Percentiles rank a stretch among this genome's conserved stretches.
These are phyloP conservation scores for Dothideomycetes sp. DNA, from an alignment of 2,329 filamentous ascomycete species.

Conservation along the genomic window DNA sequence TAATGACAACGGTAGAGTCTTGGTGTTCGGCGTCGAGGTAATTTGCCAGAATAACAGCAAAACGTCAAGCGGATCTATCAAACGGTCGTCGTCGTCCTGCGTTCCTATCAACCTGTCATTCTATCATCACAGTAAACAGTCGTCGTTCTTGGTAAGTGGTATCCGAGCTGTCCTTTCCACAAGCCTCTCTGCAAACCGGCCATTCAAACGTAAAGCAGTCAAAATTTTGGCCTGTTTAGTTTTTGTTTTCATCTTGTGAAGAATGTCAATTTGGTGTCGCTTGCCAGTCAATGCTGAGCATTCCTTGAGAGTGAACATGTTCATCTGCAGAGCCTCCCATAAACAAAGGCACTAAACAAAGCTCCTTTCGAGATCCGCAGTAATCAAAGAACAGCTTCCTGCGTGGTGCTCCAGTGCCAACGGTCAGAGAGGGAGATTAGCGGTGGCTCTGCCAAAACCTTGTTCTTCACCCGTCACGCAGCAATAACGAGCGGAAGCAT, in stretches of 20 bases:
- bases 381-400: conserved; percentile 11
- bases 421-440: conserved; percentile 8
- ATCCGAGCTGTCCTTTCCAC: too few species aligned
- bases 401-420: conserved; percentile 1
- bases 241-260: too few species aligned
- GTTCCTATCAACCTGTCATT: conserved; percentile 9
- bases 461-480: conserved; percentile 10
- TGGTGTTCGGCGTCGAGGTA: conserved; percentile 12
- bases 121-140: conserved; percentile 3
- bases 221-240: too few species aligned
- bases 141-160: neutral
- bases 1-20: conserved; percentile 13
- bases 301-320: too few species aligned
- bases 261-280: too few species aligned
- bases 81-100: conserved; percentile 8
- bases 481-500: conserved; percentile 2
- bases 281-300: too few species aligned
- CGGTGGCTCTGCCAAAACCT: neutral
- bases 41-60: conserved; percentile 12
- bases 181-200: too few species aligned
- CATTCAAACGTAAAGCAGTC: too few species aligned
- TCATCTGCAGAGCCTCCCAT: too few species aligned
- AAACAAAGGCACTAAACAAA: conserved; percentile 7
- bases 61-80: conserved; percentile 11
- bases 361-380: conserved; percentile 5